phyloP scores from a whole-genome alignment of 2,329 filamentous ascomycete genomes.

The Trichoderma semiorbis region DNA sequence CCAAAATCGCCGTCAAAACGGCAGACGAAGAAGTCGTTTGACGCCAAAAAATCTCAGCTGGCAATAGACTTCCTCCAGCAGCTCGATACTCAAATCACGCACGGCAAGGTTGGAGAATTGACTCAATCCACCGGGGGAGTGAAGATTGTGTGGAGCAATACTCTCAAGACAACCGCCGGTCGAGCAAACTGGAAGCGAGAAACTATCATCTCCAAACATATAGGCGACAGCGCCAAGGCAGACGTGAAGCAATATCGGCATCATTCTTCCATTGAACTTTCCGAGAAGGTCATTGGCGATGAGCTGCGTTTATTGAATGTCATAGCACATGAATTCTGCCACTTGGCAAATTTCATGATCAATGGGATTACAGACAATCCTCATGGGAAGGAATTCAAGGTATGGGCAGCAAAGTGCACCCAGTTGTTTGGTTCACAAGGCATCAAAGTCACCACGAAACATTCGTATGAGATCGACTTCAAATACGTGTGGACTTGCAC shows the following conservation, averaged over 20 bases:
- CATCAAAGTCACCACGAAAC: constrained; percentile 82
- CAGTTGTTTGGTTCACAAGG: constrained; percentile 56
- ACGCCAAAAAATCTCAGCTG: constrained; percentile 57
- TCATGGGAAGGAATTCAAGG: constrained; percentile 81
- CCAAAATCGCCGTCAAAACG: constrained; percentile 29
- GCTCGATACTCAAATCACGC: constrained; percentile 64
- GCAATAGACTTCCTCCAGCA: constrained; percentile 63
- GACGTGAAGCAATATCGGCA: constrained; percentile 39
- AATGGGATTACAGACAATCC: constrained; percentile 70
- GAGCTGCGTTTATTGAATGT: constrained; percentile 79
- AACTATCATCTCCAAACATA: constrained; percentile 39
- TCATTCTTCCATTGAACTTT: constrained; percentile 81
- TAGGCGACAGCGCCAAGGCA: constrained; percentile 23
- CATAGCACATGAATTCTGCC: constrained; percentile 95
- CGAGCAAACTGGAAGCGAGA: constrained; percentile 69
- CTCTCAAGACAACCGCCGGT: constrained; percentile 75
- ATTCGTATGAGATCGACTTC: constrained; percentile 85
- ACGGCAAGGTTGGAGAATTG: constrained; percentile 56
- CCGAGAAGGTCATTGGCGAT: constrained; percentile 80
- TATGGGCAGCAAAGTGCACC: constrained; percentile 60
- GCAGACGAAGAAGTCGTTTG: constrained; percentile 57
- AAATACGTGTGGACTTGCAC: constrained; percentile 85
- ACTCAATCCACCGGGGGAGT: constrained; percentile 66
- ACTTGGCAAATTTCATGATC: constrained; percentile 89
- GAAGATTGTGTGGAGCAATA: constrained; percentile 69